Evolutionary conservation across 2,329 filamentous ascomycete genomes (phyloP).

Genomic region (Didymella segeticola): DNA sequence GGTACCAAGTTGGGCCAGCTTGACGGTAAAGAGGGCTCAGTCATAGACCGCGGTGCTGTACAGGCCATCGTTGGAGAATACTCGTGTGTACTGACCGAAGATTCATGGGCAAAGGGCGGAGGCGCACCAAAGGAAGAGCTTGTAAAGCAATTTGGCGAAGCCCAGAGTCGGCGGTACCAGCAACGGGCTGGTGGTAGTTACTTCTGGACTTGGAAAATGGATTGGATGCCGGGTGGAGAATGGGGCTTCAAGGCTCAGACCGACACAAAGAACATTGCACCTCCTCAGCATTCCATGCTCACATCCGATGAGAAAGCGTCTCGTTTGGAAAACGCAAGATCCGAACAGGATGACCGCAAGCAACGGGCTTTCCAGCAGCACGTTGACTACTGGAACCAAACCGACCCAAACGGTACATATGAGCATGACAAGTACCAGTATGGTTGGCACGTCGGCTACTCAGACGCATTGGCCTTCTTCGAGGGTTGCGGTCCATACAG

Average conservation of each 20-base stretch:
- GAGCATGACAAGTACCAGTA: conserved; percentile 62
- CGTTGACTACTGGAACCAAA: conserved; percentile 58
- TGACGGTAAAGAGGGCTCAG: conserved; percentile 55
- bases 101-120: conserved; percentile 54
- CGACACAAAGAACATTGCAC: conserved; percentile 51
- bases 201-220: conserved; percentile 69
- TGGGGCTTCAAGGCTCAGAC: conserved; percentile 65
- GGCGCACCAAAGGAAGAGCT: conserved; percentile 48
- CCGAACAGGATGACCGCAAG: conserved; percentile 47
- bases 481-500: conserved; percentile 44
- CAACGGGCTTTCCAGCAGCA: conserved; percentile 52
- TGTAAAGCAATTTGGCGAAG: conserved; percentile 56
- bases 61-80: conserved; percentile 65
- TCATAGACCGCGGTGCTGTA: conserved; percentile 58
- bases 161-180: conserved; percentile 58
- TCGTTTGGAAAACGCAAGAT: conserved; percentile 50
- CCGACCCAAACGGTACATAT: conserved; percentile 53
- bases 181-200: conserved; percentile 59
- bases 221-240: conserved; percentile 67
- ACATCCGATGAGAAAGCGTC: conserved; percentile 21
- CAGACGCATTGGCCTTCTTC: conserved; percentile 63
- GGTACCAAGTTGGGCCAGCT: conserved; percentile 54
- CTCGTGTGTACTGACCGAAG: conserved; percentile 61
- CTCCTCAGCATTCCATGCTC: conserved; percentile 43
- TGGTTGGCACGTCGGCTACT: conserved; percentile 64